Evolutionary conservation across 306 rosid species (phyloP).

Genomic region (Datisca glomerata): DNA sequence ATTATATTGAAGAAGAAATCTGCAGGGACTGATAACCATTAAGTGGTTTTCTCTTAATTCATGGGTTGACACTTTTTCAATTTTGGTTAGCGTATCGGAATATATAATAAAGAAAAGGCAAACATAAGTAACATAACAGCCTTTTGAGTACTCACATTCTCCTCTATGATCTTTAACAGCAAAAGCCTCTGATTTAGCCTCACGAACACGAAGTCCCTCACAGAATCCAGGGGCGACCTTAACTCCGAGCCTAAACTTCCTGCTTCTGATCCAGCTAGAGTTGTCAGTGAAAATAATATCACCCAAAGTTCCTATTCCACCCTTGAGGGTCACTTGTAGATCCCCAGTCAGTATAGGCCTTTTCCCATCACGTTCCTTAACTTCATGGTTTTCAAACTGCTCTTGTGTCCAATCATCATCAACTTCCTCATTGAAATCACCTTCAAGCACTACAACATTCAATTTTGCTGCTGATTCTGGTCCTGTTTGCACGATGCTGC

Average conservation of each 20-base stretch:
- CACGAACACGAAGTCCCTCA: conserved; percentile 51
- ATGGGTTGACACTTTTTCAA: too few relatives aligned
- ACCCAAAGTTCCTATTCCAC: conserved; percentile 71
- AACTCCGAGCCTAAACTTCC: conserved; percentile 78
- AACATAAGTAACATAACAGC: too few relatives aligned
- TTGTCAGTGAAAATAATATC: conserved; percentile 83
- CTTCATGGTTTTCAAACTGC: conserved; percentile 54
- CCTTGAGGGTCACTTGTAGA: conserved; percentile 54
- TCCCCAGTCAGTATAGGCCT: conserved; percentile 80
- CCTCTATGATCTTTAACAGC: conserved; percentile 90
- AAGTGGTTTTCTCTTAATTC: too few relatives aligned
- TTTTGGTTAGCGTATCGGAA: too few relatives aligned
- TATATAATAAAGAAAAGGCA: too few relatives aligned
- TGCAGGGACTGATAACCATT: too few relatives aligned
- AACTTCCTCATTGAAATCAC: conserved; percentile 59
- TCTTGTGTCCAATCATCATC: conserved; percentile 51
- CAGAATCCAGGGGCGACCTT: conserved; percentile 52
- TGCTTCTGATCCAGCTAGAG: conserved; percentile 88
- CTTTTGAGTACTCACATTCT: conserved; percentile 64
- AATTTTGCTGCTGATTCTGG: conserved; percentile 54
- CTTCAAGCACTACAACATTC: conserved; percentile 73
- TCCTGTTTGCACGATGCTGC: conserved; percentile 46
- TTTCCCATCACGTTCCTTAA: conserved; percentile 83
- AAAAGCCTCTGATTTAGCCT: conserved; percentile 79
- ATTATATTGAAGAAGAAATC: too few relatives aligned